phyloP scores from a whole-genome alignment of 306 rosid genomes.

The Spatholobus suberectus region DNA sequence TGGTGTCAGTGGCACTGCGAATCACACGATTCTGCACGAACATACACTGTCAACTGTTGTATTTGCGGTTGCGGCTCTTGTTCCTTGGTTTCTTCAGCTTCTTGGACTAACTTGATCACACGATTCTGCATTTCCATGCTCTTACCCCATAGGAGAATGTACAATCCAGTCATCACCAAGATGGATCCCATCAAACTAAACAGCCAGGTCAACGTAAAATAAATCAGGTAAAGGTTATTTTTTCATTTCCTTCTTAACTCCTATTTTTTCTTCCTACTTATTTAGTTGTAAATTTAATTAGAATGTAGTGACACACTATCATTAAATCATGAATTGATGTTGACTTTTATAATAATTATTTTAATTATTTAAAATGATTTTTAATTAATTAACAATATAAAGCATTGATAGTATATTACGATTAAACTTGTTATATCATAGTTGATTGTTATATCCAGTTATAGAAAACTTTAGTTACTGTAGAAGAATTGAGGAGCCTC shows the following conservation, averaged over 20 bases:
- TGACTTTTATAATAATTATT: too few relatives aligned
- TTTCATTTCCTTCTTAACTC: not conserved
- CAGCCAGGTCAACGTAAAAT: not conserved
- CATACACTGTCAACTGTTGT: conserved; percentile 45
- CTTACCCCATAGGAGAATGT: conserved; percentile 95
- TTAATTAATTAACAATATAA: too few relatives aligned
- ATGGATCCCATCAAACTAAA: conserved; percentile 76
- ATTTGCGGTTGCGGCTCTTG: conserved; percentile 57
- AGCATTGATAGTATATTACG: too few relatives aligned
- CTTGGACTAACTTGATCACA: conserved; percentile 44
- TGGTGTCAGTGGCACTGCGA: conserved; percentile 43
- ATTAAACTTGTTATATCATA: too few relatives aligned
- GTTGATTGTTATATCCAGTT: not conserved
- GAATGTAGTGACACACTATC: not conserved
- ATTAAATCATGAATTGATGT: not conserved
- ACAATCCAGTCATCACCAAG: conserved; percentile 77
- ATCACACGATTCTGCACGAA: conserved; percentile 44
- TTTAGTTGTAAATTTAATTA: not conserved
- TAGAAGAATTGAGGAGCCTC: not conserved
- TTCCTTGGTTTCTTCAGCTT: conserved; percentile 54
- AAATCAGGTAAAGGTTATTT: conserved; percentile 1
- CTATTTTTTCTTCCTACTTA: not conserved
- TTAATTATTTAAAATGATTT: too few relatives aligned
- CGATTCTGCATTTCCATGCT: conserved; percentile 67
- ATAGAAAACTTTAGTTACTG: not conserved